Evolutionary conservation across 1,284 basidiomycete genomes (phyloP).

Genomic region (Austroboletus novae-zelandiae): DNA sequence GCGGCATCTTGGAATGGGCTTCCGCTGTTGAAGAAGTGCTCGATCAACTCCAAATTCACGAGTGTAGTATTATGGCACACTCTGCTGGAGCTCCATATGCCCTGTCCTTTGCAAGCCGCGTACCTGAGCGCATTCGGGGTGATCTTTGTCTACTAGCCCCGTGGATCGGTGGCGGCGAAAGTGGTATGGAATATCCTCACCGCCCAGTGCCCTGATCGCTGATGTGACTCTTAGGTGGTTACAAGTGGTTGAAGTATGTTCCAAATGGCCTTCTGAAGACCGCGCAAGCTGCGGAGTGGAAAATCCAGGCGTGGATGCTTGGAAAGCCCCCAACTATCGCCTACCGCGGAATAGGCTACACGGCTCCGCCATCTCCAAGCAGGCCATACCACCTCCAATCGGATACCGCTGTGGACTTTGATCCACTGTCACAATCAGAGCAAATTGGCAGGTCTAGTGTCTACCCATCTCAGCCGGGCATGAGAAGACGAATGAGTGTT

Average conservation of each 20-base stretch:
- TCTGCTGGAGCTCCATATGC: conserved; percentile 97
- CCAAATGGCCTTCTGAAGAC: conserved; percentile 92
- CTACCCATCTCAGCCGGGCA: conserved; percentile 38
- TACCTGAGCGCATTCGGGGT: conserved; percentile 75
- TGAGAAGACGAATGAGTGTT: conserved; percentile 54
- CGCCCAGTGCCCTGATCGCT: conserved; percentile 4
- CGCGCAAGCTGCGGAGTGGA: conserved; percentile 97
- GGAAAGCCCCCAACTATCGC: conserved; percentile 87
- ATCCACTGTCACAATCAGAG: conserved; percentile 29
- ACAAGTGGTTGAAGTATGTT: conserved; percentile 96
- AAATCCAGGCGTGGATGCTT: conserved; percentile 92
- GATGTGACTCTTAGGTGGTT: conserved; percentile 55
- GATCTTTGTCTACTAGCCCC: conserved; percentile 90
- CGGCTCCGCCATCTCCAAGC: conserved; percentile 37
- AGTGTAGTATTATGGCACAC: conserved; percentile 90
- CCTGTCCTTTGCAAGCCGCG: conserved; percentile 77
- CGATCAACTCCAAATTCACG: conserved; percentile 73
- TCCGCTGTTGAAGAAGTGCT: conserved; percentile 87
- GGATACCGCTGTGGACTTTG: conserved; percentile 19
- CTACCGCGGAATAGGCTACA: conserved; percentile 79
- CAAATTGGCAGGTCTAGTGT: conserved; percentile 32
- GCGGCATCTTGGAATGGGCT: conserved; percentile 90
- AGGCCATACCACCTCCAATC: conserved; percentile 28
- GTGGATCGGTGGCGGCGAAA: conserved; percentile 93
- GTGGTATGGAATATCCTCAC: conserved; percentile 50